Base-by-base conservation (phyloP, 306 rosid genomes). In the Senna tora region DNA sequence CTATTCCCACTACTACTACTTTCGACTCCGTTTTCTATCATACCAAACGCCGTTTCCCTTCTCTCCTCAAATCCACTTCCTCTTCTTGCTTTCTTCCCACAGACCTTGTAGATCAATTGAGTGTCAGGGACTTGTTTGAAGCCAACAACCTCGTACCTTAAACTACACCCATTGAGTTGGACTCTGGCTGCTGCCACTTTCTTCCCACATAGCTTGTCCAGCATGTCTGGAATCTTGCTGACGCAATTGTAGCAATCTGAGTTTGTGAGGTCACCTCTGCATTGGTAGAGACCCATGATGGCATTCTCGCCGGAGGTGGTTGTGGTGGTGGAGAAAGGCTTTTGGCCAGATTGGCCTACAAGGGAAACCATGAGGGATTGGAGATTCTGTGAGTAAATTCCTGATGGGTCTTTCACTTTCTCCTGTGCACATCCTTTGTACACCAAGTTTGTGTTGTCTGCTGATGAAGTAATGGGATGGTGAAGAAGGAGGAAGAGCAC, bases 181-280 rank as follows among this genome's bases (percentile, higher is more conserved):
- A 89, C 75, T 16, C 96, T 38, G 3, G 87, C 88, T 0, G 96
- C 96, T 5, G 54, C 32, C 51, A 82, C 85, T 14, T 78, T 54
- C 28, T 78, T 54, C 28, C 80, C 89, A 51, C 97, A 92, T 43
- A 82, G 69, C 20, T 71, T 79, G 11, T 72, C 72, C 4, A 78
- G 72, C 79, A 79, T 68, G 4, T 75, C 66, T 57, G 87, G 78
- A 47, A 83, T 70, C 68, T 79, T 89, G 68, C 80, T 68, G 13
- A 91, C 84, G 11, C 97, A 91, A 72, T 30, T 70, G 82, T 67
- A 54, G 81, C 97, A 92, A 20, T 77, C 69, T 16, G 61, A 20
- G 73, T 50, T 42, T 25, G 87, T 32, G 73, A 92, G 91, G 79
- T 92, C 97, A 5, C 96, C 97, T 67, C 93, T 76, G 84, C 97